phyloP scores from a whole-genome alignment of 1,139 yeast species.

The Yamadazyma diddensiae region DNA sequence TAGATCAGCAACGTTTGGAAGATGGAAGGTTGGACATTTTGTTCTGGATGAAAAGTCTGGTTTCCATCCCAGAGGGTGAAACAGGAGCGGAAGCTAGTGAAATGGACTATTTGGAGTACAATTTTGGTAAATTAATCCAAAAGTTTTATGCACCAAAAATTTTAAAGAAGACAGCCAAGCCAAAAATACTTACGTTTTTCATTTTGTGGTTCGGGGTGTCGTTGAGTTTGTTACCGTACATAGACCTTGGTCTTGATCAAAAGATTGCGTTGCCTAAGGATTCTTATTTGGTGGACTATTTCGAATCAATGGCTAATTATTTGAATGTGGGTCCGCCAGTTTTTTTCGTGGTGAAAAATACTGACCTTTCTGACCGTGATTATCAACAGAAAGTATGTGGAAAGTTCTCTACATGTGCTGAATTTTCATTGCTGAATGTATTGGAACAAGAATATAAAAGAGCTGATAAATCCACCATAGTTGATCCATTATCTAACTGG shows the following conservation, averaged over 20 bases:
- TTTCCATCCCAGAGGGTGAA: conserved; percentile 10
- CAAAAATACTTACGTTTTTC: conserved; percentile 53
- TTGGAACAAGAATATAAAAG: conserved; percentile 83
- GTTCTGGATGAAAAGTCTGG: conserved; percentile 40
- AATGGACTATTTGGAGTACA: conserved; percentile 17
- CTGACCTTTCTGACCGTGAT: conserved; percentile 57
- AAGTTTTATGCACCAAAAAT: conserved; percentile 50
- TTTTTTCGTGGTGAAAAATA: conserved; percentile 69
- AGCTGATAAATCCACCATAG: conserved; percentile 58
- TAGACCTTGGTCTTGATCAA: conserved; percentile 83
- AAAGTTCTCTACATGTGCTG: conserved; percentile 77
- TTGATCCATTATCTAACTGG: conserved; percentile 89
- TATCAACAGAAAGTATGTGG: conserved; percentile 83
- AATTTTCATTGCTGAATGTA: conserved; percentile 76
- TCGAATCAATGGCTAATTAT: conserved; percentile 68
- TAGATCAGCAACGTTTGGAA: conserved; percentile 66
- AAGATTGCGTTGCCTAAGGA: conserved; percentile 80
- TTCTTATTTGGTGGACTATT: conserved; percentile 78
- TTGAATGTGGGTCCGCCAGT: conserved; percentile 90
- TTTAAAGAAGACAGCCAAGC: conserved; percentile 44
- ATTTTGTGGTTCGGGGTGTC: conserved; percentile 65
- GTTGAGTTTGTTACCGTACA: conserved; percentile 61
- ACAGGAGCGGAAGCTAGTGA: conserved; percentile 7
- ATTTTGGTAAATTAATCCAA: conserved; percentile 25
- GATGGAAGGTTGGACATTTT: conserved; percentile 57